Conservation (phyloP, 1,284 basidiomycete species). For the Neonothopanus nambi region DNA sequence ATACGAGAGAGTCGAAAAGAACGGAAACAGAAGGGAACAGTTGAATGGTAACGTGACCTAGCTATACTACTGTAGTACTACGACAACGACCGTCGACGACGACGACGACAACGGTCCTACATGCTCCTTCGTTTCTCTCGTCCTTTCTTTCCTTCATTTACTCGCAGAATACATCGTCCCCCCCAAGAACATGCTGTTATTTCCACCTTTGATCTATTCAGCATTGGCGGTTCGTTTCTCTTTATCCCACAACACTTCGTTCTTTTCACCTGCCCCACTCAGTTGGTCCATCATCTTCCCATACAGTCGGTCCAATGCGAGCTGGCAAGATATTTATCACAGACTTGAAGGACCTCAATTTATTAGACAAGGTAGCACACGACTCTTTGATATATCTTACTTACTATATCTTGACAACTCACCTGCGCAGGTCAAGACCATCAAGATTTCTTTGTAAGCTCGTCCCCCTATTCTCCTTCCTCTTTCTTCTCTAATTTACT, state of each 20-base stretch:
- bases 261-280: constrained; percentile 21
- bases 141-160: neutral
- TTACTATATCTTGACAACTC: neutral
- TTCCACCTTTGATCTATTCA: constrained; percentile 91
- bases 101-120: too few relatives aligned
- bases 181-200: constrained; percentile 84
- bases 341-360: constrained; percentile 69
- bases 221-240: constrained; percentile 71
- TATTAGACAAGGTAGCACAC: constrained; percentile 65
- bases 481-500: constrained; percentile 12
- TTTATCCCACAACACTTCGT: constrained; percentile 28
- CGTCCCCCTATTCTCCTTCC: neutral
- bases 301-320: constrained; percentile 87
- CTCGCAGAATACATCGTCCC: neutral
- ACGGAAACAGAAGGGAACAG: neutral
- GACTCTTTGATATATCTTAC: neutral
- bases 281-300: constrained; percentile 50
- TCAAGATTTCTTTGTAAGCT: constrained; percentile 85
- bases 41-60: neutral
- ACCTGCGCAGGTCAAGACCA: constrained; percentile 60
- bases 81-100: too few relatives aligned
- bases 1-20: too few relatives aligned
- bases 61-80: too few relatives aligned
- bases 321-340: constrained; percentile 86
- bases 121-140: neutral